Conservation (phyloP, 768 basidiomycete species). For the Cytidiella melzeri region DNA sequence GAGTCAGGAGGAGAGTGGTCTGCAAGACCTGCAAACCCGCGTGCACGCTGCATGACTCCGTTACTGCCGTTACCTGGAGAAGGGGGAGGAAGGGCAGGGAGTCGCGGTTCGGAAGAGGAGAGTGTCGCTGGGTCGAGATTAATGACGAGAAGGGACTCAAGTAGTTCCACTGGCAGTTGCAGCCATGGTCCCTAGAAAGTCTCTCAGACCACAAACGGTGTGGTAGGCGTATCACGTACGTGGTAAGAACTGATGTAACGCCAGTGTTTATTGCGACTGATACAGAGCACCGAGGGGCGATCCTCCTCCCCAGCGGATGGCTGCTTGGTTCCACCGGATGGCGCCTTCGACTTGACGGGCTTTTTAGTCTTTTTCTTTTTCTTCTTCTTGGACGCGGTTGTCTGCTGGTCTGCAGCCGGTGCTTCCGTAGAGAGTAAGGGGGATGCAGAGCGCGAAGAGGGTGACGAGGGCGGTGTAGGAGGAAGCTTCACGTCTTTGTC, state of each 20-base stretch:
- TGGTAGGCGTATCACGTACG: conserved; percentile 39
- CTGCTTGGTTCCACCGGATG: conserved; percentile 23
- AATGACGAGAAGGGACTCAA: conserved; percentile 73
- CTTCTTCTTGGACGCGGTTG: conserved; percentile 52
- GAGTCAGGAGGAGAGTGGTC: conserved; percentile 33
- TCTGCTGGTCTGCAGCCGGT: conserved; percentile 17
- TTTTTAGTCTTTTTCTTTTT: conserved; percentile 64
- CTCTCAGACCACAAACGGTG: background rate
- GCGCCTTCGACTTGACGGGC: conserved; percentile 45
- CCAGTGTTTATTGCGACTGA: conserved; percentile 93
- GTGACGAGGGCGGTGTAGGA: conserved; percentile 12
- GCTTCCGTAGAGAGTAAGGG: conserved; percentile 19
- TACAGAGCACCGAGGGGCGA: conserved; percentile 67
- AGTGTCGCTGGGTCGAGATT: conserved; percentile 72
- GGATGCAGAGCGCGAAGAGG: conserved; percentile 21
- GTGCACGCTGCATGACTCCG: conserved; percentile 36
- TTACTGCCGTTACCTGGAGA: conserved; percentile 6
- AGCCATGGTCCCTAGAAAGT: conserved; percentile 78
- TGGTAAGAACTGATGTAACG: conserved; percentile 89
- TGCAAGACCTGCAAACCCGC: conserved; percentile 36
- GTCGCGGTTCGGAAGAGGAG: conserved; percentile 34
- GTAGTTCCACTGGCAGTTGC: conserved; percentile 78
- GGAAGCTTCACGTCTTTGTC: background rate
- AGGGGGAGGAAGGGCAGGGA: conserved; percentile 28
- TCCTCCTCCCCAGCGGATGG: conserved; percentile 32